Conservation (phyloP, 208 protist species). For the Acanthamoeba healyi region DNA sequence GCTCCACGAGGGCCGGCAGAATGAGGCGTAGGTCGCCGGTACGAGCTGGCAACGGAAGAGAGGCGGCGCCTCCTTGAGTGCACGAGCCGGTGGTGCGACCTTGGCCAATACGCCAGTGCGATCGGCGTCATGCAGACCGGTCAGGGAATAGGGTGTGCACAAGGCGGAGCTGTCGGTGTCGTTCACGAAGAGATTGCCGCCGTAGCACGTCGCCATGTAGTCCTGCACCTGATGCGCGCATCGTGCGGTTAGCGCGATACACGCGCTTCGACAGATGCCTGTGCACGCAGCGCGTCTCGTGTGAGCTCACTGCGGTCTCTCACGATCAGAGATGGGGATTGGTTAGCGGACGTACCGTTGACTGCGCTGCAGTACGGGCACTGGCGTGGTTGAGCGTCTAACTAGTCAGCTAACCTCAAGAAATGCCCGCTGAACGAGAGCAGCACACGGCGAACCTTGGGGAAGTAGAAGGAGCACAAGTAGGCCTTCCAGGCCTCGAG, state of each 20-base stretch:
- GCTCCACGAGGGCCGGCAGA: conserved; percentile 33
- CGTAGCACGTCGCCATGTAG: conserved; percentile 71
- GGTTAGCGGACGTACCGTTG: conserved; percentile 15
- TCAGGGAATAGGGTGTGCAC: conserved; percentile 66
- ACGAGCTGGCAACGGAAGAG: not conserved
- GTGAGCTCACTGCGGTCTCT: not conserved
- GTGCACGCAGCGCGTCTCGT: not conserved
- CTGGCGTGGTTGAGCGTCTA: not conserved
- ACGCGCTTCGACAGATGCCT: conserved; percentile 67
- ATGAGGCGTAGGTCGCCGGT: conserved; percentile 12
- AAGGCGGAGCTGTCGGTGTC: not conserved
- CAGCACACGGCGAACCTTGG: not conserved
- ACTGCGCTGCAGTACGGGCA: conserved; percentile 54
- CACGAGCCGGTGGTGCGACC: not conserved
- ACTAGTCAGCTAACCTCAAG: not conserved
- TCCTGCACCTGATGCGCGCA: conserved; percentile 73
- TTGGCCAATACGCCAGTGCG: no score
- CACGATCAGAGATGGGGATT: not conserved
- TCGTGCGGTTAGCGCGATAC: conserved; percentile 31
- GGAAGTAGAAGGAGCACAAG: conserved; percentile 75
- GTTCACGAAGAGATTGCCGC: conserved; percentile 72
- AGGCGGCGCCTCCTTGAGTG: not conserved
- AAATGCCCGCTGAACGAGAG: not conserved
- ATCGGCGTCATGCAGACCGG: not conserved
- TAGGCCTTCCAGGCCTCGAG: conserved; percentile 50